A percentile compares a stretch with the other conserved stretches of the same genome.
Evolutionary conservation across 768 basidiomycete species (phyloP).

Genomic region (Termitomyces eurrhizus): DNA sequence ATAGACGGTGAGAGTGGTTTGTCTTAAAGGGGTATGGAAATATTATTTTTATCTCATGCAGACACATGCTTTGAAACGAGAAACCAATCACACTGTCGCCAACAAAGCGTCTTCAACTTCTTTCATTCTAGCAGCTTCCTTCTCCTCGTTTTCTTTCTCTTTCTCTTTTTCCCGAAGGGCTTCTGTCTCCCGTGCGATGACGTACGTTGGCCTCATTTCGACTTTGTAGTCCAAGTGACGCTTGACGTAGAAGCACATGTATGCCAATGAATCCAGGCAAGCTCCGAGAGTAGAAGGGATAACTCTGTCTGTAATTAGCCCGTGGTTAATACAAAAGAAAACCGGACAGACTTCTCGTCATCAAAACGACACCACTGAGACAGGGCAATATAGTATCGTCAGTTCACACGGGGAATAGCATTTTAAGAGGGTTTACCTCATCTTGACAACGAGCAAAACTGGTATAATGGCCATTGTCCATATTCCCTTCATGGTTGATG

Average conservation of each 20-base stretch:
- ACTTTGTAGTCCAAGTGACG: constrained; percentile 83
- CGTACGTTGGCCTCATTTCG: constrained; percentile 62
- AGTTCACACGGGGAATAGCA: background rate
- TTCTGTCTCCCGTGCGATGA: constrained; percentile 61
- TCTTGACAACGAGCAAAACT: constrained; percentile 82
- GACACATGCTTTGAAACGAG: background rate
- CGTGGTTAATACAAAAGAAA: constrained; percentile 1
- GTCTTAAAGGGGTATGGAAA: background rate
- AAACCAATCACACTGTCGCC: constrained; percentile 35
- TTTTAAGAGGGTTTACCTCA: constrained; percentile 50
- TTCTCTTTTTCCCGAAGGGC: constrained; percentile 54
- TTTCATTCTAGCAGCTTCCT: constrained; percentile 47
- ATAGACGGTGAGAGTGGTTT: background rate
- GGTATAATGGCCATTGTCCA: constrained; percentile 94
- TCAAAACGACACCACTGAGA: constrained; percentile 90
- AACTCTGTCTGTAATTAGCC: constrained; percentile 44
- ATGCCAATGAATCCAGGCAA: constrained; percentile 71
- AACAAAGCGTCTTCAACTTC: constrained; percentile 67
- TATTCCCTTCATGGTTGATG: constrained; percentile 91
- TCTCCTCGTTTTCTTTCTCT: constrained; percentile 40
- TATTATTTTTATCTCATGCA: background rate
- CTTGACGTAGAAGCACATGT: constrained; percentile 97
- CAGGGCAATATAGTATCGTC: constrained; percentile 1
- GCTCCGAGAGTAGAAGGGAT: constrained; percentile 63
- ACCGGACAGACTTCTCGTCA: constrained; percentile 70